These are phyloP conservation scores for Ballota nigra DNA, from an alignment of 257 asterid genomes.

Conservation along the genomic window DNA sequence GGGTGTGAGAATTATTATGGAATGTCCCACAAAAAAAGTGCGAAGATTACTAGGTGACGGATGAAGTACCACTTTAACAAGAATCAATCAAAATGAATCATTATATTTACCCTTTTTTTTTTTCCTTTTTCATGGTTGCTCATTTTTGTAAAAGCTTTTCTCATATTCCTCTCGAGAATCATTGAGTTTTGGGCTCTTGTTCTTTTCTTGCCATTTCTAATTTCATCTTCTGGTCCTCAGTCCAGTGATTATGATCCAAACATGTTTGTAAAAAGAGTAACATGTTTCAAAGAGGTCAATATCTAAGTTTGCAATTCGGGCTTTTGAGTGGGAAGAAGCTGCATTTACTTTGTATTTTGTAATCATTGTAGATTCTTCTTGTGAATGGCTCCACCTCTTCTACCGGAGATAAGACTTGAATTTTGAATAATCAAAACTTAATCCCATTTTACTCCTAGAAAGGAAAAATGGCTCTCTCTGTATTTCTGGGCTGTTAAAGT, in stretches of 20 bases:
- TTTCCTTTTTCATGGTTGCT: no score
- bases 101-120: no score
- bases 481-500: no score
- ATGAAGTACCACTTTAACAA: no score
- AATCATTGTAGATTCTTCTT: conserved; percentile 7
- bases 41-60: no score
- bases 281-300: neutral
- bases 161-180: neutral
- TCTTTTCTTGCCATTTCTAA: neutral
- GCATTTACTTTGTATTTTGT: conserved; percentile 8
- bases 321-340: neutral
- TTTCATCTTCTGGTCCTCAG: neutral
- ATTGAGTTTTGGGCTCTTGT: neutral
- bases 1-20: no score
- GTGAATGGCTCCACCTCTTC: conserved; percentile 20
- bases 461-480: no score
- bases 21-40: no score
- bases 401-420: neutral
- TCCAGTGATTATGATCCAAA: neutral
- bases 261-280: neutral
- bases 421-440: neutral
- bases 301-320: neutral
- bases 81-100: no score
- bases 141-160: neutral
- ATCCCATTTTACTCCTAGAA: no score